A percentile compares a stretch with the other conserved stretches of the same genome.
Conservation (phyloP, 148 eudicot species). For the Fagopyrum homotropicum region DNA sequence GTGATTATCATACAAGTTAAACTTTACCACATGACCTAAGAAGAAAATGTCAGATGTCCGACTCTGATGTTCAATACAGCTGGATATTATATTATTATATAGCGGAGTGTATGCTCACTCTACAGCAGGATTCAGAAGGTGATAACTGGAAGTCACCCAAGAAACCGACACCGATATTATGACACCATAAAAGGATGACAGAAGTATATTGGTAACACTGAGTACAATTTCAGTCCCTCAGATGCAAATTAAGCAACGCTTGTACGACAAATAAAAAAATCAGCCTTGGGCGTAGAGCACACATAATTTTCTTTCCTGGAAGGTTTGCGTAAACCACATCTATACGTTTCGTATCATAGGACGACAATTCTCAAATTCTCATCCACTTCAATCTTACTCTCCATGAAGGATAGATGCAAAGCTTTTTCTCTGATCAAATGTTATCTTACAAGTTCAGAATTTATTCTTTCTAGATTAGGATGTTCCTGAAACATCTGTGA, state of each 20-base stretch:
- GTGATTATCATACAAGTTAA: not conserved
- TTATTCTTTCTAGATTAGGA: not conserved
- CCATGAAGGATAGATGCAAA: not conserved
- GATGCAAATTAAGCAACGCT: not conserved
- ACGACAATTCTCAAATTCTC: not conserved
- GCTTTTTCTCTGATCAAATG: not conserved
- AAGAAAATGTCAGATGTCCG: not conserved
- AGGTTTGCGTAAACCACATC: not conserved
- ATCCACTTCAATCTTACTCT: not conserved
- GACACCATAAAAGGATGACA: not conserved
- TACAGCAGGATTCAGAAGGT: not conserved
- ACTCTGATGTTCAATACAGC: not conserved
- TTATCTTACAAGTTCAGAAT: not conserved
- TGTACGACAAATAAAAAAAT: not conserved
- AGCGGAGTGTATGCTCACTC: not conserved
- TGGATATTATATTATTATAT: not conserved
- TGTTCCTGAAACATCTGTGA: not conserved
- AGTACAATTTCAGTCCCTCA: not conserved
- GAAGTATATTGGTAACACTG: not conserved
- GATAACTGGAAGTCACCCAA: not conserved
- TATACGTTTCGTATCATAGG: not conserved
- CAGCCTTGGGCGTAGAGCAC: not conserved
- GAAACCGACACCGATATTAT: not conserved
- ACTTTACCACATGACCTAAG: too few relatives aligned
- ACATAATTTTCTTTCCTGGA: not conserved